Base-by-base conservation (phyloP, 1,284 basidiomycete species). In the Rhodotorula sp. region DNA sequence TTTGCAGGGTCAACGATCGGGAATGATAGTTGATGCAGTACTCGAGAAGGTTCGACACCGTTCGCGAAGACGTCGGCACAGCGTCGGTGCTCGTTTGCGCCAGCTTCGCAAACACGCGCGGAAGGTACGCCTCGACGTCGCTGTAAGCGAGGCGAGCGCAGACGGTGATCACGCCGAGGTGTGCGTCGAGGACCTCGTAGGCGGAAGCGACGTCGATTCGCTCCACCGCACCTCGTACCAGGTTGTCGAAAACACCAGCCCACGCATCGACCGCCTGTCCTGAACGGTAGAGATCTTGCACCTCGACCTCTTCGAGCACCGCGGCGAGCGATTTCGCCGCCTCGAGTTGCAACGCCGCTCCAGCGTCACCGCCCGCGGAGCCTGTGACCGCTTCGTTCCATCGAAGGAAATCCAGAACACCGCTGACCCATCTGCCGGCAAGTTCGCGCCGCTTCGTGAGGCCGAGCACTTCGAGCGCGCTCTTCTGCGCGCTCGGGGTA, bases 401-500 rank as follows among this genome's bases (percentile, higher is more conserved):
- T 3, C 4, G 62, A 21, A 70, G 48, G 15, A 68, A 48, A 0
- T 63, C 67, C 5, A 68, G 29, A 2, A 72, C 67, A 1, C 73
- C 63, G 12, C 56, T 29, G 20, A 68, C 39, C 67, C 68, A 74
- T 1, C 67, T 31, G 1, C 70, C 75, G 0, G 75, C 73, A 14
- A 75, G 63, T 14, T 71, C 70, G 10, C 75, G 64, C 3, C 73
- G 66, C 59, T 70, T 72, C 31, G 67, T 58, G 5, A 76, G 62
- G 8, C 68, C 64, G 62, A 75, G 71, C 1, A 76, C 62, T 51
- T 76, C 75, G 52, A 68, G 59, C 1, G 75, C 75, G 34, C 73
- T 75, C 58, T 69, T 71, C 14, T 66, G 68, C 15, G 73, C 75
- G 39, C 71, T 72, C 20, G 73, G 68, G 15, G 72, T 76, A 20